These are phyloP conservation scores for Mycena floridula DNA, from an alignment of 768 basidiomycete genomes.

Conservation along the genomic window DNA sequence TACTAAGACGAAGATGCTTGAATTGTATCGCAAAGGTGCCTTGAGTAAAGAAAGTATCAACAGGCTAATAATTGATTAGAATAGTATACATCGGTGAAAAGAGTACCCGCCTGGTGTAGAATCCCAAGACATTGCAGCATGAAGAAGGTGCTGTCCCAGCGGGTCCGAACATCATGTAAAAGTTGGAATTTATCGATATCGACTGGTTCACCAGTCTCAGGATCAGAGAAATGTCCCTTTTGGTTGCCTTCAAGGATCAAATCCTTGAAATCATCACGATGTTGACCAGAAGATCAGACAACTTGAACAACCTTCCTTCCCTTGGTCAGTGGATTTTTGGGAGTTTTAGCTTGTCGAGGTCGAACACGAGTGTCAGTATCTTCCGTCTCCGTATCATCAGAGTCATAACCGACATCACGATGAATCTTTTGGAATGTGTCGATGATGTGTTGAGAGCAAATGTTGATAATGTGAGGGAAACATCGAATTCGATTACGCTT, in stretches of 20 bases:
- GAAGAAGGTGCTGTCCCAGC: slow-evolving; percentile 10
- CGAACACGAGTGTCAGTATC: too few relatives aligned
- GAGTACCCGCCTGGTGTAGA: slow-evolving; percentile 7
- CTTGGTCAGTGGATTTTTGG: slow-evolving; percentile 5
- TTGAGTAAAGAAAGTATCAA: slow-evolving; percentile 7
- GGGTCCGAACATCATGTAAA: slow-evolving; percentile 10
- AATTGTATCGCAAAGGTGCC: slow-evolving; percentile 3
- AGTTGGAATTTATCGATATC: background rate
- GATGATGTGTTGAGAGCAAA: slow-evolving; percentile 5
- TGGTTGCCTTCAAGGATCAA: slow-evolving; percentile 9
- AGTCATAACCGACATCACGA: background rate
- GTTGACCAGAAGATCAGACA: slow-evolving; percentile 12
- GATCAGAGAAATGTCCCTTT: background rate
- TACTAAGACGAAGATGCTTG: slow-evolving; percentile 2
- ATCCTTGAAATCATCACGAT: slow-evolving; percentile 7
- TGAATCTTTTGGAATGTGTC: background rate
- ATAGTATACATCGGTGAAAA: background rate
- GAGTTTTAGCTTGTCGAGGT: too few relatives aligned
- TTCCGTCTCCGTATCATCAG: background rate
- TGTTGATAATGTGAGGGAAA: slow-evolving; percentile 4
- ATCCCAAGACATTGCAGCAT: slow-evolving; percentile 11
- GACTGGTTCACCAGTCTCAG: background rate
- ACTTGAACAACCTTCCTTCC: slow-evolving; percentile 7
- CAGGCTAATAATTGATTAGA: slow-evolving; percentile 5
- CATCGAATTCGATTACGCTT: background rate